Evolutionary conservation across 257 asterid species (phyloP).

Genomic region (Rubia yunnanensis): DNA sequence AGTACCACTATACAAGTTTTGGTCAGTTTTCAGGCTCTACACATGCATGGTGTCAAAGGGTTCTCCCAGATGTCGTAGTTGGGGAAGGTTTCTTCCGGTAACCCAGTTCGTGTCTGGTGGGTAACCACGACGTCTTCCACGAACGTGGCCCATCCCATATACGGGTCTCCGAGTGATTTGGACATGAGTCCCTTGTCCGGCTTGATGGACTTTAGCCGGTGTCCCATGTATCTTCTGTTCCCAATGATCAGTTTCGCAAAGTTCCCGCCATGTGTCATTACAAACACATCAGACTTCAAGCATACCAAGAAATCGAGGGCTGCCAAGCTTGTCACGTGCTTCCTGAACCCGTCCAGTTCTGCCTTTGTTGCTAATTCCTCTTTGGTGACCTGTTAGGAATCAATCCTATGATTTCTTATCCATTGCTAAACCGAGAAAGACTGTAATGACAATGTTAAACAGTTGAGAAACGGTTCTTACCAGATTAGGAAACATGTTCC

Average conservation of each 20-base stretch:
- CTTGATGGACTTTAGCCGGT: constrained; percentile 79
- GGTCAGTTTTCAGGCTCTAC: constrained; percentile 50
- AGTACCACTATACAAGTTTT: constrained; percentile 9
- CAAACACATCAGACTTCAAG: constrained; percentile 89
- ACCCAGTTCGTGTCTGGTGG: constrained; percentile 85
- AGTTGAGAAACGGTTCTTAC: constrained; percentile 32
- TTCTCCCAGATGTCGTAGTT: constrained; percentile 98
- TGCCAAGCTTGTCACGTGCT: constrained; percentile 95
- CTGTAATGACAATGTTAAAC: neutral
- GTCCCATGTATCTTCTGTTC: constrained; percentile 81
- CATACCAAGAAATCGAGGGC: constrained; percentile 98
- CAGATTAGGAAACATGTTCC: constrained; percentile 98
- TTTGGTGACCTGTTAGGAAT: constrained; percentile 67
- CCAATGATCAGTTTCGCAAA: constrained; percentile 92
- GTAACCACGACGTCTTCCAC: constrained; percentile 80
- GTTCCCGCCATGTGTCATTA: constrained; percentile 98
- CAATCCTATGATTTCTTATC: constrained; percentile 6
- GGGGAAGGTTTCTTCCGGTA: constrained; percentile 96
- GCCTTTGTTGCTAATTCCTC: constrained; percentile 78
- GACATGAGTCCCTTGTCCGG: constrained; percentile 98
- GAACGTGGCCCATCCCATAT: constrained; percentile 97
- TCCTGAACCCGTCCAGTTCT: constrained; percentile 79
- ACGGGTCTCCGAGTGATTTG: constrained; percentile 96
- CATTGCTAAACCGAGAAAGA: neutral
- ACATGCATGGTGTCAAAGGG: constrained; percentile 97